phyloP scores from a whole-genome alignment of 1,284 basidiomycete species.

The Cerioporus squamosus region DNA sequence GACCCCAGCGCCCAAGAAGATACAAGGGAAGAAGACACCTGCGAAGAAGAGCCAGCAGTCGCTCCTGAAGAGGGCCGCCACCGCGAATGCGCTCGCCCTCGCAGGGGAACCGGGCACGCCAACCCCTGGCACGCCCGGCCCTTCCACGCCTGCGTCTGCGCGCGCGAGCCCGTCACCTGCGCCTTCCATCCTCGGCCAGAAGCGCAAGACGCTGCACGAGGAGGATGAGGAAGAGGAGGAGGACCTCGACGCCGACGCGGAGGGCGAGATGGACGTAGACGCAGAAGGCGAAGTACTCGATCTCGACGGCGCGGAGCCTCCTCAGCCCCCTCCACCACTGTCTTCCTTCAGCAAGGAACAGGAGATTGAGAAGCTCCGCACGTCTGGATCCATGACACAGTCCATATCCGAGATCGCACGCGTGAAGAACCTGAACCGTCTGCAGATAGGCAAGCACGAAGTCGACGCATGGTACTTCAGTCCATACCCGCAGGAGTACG shows the following conservation, averaged over 20 bases:
- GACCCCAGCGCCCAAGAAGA: conserved; percentile 58
- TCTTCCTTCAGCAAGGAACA: conserved; percentile 90
- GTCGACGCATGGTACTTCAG: conserved; percentile 99
- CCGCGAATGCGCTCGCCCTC: conserved; percentile 33
- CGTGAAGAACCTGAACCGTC: conserved; percentile 97
- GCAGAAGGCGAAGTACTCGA: conserved; percentile 53
- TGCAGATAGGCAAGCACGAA: conserved; percentile 96
- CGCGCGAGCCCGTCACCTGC: conserved; percentile 56
- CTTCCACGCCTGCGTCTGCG: conserved; percentile 46
- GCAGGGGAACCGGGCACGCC: conserved; percentile 29
- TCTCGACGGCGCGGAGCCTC: conserved; percentile 38
- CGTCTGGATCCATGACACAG: conserved; percentile 99
- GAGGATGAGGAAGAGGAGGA: conserved; percentile 66
- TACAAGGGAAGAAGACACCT: conserved; percentile 55
- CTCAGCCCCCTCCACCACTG: conserved; percentile 48
- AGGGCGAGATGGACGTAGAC: conserved; percentile 57
- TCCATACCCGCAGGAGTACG: conserved; percentile 98
- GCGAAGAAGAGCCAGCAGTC: conserved; percentile 52
- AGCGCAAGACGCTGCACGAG: conserved; percentile 63
- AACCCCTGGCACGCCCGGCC: conserved; percentile 23
- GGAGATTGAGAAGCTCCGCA: conserved; percentile 98
- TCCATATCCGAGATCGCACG: conserved; percentile 96
- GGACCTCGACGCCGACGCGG: conserved; percentile 60
- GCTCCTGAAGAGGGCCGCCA: conserved; percentile 40
- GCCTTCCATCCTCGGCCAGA: conserved; percentile 62